Evolutionary conservation across 768 basidiomycete genomes (phyloP), one percentile per base, ranked within the genome.

Genomic region (Boletus vinaceobasis): DNA sequence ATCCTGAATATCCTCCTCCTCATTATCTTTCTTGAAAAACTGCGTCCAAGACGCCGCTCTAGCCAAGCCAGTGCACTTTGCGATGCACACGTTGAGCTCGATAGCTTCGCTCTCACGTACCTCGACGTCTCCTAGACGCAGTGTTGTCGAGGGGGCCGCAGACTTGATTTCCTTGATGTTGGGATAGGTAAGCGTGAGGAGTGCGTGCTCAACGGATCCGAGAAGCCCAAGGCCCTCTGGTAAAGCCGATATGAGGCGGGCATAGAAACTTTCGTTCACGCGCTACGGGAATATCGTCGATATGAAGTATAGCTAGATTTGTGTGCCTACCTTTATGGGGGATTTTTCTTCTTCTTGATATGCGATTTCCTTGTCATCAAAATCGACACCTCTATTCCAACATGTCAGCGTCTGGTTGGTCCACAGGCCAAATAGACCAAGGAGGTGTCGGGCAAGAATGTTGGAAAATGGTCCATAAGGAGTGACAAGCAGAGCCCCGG

Each of bases 81-180:
- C 86, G 21, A 84, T 78, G 63, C 87, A 87, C 58, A 98, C 77
- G 10, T 73, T 69, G 52, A 98, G 79, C 62, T 86, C 84, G 36
- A 97, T 72, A 1, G 90, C 85, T 62, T 92, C 85, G n/a, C 84
- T 84, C 6, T 81, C 71, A 27, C 81, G 76, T 0, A 77, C 75
- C 6, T 86, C 84, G 9, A 80, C 73, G 59, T 94, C 90, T 1
- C 96, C 96, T 21, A 99, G 74, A 32, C 86, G 83, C 5, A 99
- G 75, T 4, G 82, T 78, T 36, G 81, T 87, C n/a, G 74, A 75
- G 65, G 78, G 71, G 0, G 89, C 76, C 0, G 79, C 71, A 1
- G 93, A 94, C 62, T 86, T 89, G 42, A 81, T 80, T 46, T 77
- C 66, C 57, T 85, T 88, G 55, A 85, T 71, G 37, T 90, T 83